Evolutionary conservation across 768 basidiomycete genomes (phyloP).

Genomic region (Suillus luteus): DNA sequence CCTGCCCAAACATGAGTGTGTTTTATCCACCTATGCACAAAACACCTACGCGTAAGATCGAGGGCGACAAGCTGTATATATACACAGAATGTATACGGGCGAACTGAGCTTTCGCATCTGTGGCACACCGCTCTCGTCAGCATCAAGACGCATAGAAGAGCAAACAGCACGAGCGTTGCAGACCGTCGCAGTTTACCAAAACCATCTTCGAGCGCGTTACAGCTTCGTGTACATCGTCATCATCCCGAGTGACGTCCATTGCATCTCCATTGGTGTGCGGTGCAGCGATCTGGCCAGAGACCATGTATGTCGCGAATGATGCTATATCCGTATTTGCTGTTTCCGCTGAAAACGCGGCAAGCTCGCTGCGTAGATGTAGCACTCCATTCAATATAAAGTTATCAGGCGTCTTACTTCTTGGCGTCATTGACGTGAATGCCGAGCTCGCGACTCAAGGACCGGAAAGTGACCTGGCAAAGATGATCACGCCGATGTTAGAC

Average conservation of each 20-base stretch:
- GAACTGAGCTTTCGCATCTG: slow-evolving; percentile 59
- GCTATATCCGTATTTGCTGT: slow-evolving; percentile 35
- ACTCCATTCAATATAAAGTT: slow-evolving; percentile 4
- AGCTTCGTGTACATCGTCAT: slow-evolving; percentile 42
- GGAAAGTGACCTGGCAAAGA: slow-evolving; percentile 67
- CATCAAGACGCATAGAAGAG: neutral
- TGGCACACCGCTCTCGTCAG: neutral
- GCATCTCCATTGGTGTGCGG: slow-evolving; percentile 18
- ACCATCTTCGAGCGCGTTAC: slow-evolving; percentile 51
- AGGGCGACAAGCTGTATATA: slow-evolving; percentile 73
- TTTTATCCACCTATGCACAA: neutral
- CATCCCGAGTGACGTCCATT: slow-evolving; percentile 44
- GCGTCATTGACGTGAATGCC: slow-evolving; percentile 75
- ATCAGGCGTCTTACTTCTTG: slow-evolving; percentile 59
- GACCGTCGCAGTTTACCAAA: slow-evolving; percentile 61
- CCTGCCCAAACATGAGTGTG: slow-evolving; percentile 33
- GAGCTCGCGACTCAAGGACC: slow-evolving; percentile 71
- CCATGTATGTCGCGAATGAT: slow-evolving; percentile 64
- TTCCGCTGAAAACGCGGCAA: slow-evolving; percentile 57
- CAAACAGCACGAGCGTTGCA: slow-evolving; percentile 54
- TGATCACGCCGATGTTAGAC: neutral
- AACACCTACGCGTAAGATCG: slow-evolving; percentile 54
- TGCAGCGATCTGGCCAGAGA: slow-evolving; percentile 56
- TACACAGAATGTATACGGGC: slow-evolving; percentile 54
- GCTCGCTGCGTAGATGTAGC: slow-evolving; percentile 48